Conservation (phyloP, 208 protist genomes). For the Trichomonas vaginalis region DNA sequence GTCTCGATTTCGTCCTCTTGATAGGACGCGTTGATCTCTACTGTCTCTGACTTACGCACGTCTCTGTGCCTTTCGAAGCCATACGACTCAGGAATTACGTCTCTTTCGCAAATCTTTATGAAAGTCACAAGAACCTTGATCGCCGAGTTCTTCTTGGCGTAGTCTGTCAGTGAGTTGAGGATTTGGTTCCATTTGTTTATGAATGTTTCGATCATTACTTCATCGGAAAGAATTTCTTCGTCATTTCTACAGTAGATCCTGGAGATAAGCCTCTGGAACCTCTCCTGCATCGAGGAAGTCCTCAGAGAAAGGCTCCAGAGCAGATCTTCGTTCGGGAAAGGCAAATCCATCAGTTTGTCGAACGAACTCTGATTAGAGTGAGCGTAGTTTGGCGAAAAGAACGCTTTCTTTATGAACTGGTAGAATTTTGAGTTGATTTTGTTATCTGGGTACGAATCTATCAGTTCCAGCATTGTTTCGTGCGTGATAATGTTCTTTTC, state of each 20-base stretch:
- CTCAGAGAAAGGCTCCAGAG: background rate
- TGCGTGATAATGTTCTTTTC: background rate
- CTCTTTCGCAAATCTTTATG: background rate
- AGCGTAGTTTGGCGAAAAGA: background rate
- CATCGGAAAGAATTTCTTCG: background rate
- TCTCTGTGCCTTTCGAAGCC: background rate
- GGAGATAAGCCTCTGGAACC: background rate
- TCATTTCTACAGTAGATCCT: background rate
- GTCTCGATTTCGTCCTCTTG: background rate
- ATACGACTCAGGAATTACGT: background rate
- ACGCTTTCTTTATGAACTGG: background rate
- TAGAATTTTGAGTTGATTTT: background rate
- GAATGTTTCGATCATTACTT: background rate
- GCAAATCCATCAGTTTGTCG: background rate
- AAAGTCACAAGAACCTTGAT: background rate
- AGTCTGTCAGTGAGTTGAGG: background rate
- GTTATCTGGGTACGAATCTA: background rate
- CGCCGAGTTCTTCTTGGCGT: background rate
- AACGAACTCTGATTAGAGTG: background rate
- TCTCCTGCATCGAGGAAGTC: background rate
- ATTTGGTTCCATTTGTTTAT: background rate
- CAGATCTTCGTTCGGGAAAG: background rate
- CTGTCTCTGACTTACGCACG: background rate
- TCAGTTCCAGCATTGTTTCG: background rate
- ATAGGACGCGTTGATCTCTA: background rate